These are phyloP conservation scores for Elaphomyces granulatus DNA, from an alignment of 495 filamentous ascomycete genomes.

Conservation along the genomic window DNA sequence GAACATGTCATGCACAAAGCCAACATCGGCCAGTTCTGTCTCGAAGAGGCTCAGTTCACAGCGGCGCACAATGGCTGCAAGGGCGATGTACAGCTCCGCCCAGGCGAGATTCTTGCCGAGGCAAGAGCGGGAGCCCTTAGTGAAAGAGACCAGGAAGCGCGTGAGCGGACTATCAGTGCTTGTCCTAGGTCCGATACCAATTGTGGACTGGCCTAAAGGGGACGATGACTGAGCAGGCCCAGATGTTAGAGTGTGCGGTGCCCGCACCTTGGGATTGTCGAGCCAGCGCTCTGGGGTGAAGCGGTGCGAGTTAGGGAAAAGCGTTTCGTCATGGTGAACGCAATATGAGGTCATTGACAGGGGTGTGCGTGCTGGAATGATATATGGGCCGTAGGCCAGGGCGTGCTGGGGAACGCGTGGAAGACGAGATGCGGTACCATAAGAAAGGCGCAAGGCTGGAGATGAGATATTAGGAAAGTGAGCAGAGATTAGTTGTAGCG, in stretches of 20 bases:
- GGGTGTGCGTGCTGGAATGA: conserved; percentile 23
- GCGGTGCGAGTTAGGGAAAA: conserved; percentile 27
- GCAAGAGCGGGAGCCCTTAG: conserved; percentile 16
- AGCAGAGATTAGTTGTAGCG: too few species aligned
- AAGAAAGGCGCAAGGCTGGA: conserved; percentile 25
- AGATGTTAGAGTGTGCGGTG: too few species aligned
- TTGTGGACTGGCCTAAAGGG: too few species aligned
- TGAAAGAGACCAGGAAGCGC: conserved; percentile 17
- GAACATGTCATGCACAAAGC: conserved; percentile 22
- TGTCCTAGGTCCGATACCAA: too few species aligned
- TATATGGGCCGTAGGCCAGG: conserved; percentile 16
- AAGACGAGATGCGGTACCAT: conserved; percentile 16
- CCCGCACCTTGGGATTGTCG: too few species aligned
- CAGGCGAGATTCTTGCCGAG: conserved; percentile 19
- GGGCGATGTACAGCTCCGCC: conserved; percentile 21
- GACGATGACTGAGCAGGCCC: too few species aligned
- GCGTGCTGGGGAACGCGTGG: conserved; percentile 18
- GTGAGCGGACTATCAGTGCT: conserved; percentile 5
- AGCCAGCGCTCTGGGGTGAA: conserved; percentile 34
- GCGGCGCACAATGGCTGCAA: conserved; percentile 19
- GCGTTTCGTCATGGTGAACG: conserved; percentile 22
- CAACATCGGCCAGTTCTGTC: conserved; percentile 24
- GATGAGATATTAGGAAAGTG: too few species aligned
- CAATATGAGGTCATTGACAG: conserved; percentile 26
- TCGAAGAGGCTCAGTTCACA: conserved; percentile 21